A percentile compares a stretch with the other conserved stretches of the same genome.
phyloP scores from a whole-genome alignment of 257 asterid genomes.

The Scutellaria minor region DNA sequence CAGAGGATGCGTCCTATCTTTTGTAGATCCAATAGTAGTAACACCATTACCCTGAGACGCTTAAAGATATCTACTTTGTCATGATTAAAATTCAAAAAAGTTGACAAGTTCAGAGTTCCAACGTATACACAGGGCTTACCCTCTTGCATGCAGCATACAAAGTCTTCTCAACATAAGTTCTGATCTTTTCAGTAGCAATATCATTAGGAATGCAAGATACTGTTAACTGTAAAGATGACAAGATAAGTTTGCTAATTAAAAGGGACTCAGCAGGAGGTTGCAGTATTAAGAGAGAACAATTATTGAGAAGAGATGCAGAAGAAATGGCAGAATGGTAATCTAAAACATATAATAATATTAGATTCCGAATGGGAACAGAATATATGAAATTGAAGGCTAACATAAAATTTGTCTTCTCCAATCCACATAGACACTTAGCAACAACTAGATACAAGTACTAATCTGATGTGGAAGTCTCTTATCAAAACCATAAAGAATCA shows the following conservation, averaged over 20 bases:
- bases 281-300: slow-evolving; percentile 20
- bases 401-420: slow-evolving; percentile 2
- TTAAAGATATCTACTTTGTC: slow-evolving; percentile 34
- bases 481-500: slow-evolving; percentile 18
- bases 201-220: slow-evolving; percentile 54
- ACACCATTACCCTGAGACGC: slow-evolving; percentile 60
- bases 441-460: background rate
- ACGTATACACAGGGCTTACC: slow-evolving; percentile 52
- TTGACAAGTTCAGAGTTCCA: slow-evolving; percentile 7
- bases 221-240: slow-evolving; percentile 54
- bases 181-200: slow-evolving; percentile 58
- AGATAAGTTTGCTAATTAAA: slow-evolving; percentile 30
- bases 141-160: slow-evolving; percentile 75
- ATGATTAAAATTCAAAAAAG: slow-evolving; percentile 31
- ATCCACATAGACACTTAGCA: slow-evolving; percentile 15
- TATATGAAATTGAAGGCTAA: slow-evolving; percentile 26
- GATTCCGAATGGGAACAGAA: slow-evolving; percentile 20
- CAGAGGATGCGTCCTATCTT: slow-evolving; percentile 64
- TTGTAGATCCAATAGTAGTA: slow-evolving; percentile 48
- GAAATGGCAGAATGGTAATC: slow-evolving; percentile 12
- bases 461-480: slow-evolving; percentile 1
- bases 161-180: slow-evolving; percentile 65
- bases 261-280: slow-evolving; percentile 28
- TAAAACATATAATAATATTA: slow-evolving; percentile 9
- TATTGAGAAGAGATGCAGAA: background rate